Evolutionary conservation across 2,329 filamentous ascomycete species (phyloP), one percentile per base, ranked within the genome.

Genomic region (Ophiostoma sp.): DNA sequence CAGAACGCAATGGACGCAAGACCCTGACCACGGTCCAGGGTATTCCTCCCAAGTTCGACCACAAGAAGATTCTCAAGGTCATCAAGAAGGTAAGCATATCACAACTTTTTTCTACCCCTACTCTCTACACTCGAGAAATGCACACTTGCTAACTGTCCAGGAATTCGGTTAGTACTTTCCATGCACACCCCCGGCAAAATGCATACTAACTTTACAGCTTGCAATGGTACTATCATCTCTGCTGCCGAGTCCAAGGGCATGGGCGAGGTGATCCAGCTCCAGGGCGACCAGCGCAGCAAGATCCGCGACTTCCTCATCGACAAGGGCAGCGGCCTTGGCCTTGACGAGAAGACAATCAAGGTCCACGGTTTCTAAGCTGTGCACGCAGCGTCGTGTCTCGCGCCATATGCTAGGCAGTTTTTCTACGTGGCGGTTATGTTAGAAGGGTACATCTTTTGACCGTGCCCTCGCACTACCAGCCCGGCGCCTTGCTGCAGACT

Each of bases 1-100:
- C 81, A 98, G 94, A 99, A 86, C 95, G 95, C 85, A 99, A 99
- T 98, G 95, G 95, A 89, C 95, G 95, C 83, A 99, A 99, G 89
- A 98, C 95, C 86, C 88, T 99, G 91, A 99, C 95, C 78, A 99
- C 95, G 78, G 94, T 99, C 79, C 94, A 98, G 88, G 95, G 95
- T 83, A 90, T 99, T 79, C 94, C 95, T 75, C 95, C 95, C 86
- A 97, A 98, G 81, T 98, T 97, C 80, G 94, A 97, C 84, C 93
- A 95, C 84, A 98, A 97, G 89, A 97, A 97, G 86, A 97, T 99
- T 81, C 90, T 99, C 79, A 97, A 97, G 87, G 94, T 96, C 83
- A 97, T 98, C 87, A 98, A 98, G 90, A 98, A 98, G 89, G 71
- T 72, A 66, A 69, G 68, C 68, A 36, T 11, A 8, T 52, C 17